These are phyloP conservation scores for Aegilops speltoides DNA, from an alignment of 176 grass and related monocot species.

Conservation along the genomic window DNA sequence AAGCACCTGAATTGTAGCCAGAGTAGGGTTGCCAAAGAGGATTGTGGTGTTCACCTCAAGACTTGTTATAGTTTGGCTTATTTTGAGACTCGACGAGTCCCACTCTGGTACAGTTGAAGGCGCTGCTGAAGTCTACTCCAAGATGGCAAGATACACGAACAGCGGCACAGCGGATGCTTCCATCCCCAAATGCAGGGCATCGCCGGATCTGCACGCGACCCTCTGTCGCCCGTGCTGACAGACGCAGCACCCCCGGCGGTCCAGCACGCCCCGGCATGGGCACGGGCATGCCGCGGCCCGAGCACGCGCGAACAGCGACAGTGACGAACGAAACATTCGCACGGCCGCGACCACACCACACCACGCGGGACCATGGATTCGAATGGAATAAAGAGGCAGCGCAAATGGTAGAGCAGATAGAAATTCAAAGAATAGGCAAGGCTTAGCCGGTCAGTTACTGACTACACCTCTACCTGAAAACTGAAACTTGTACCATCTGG, in stretches of 20 bases:
- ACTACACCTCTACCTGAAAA: conserved; percentile 23
- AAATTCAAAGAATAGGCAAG: conserved; percentile 24
- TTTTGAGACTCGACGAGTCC: no score
- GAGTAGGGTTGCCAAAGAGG: background rate
- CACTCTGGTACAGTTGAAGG: no score
- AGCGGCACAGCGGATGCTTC: background rate
- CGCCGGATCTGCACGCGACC: background rate
- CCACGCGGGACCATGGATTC: background rate
- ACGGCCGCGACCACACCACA: background rate
- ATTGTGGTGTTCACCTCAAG: no score
- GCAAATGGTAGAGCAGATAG: background rate
- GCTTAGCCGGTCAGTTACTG: background rate
- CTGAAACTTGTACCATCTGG: conserved; percentile 22
- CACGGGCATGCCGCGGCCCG: conserved; percentile 14
- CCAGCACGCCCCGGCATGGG: background rate
- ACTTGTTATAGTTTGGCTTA: no score
- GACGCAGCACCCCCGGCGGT: background rate
- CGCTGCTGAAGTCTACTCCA: no score
- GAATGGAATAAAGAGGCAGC: background rate
- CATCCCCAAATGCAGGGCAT: background rate
- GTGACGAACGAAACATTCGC: background rate
- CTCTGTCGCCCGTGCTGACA: background rate
- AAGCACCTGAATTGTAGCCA: background rate
- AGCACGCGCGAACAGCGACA: background rate
- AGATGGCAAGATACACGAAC: no score